Base-by-base conservation (phyloP, 2,329 filamentous ascomycete species). In the Colletotrichum echinochloae region DNA sequence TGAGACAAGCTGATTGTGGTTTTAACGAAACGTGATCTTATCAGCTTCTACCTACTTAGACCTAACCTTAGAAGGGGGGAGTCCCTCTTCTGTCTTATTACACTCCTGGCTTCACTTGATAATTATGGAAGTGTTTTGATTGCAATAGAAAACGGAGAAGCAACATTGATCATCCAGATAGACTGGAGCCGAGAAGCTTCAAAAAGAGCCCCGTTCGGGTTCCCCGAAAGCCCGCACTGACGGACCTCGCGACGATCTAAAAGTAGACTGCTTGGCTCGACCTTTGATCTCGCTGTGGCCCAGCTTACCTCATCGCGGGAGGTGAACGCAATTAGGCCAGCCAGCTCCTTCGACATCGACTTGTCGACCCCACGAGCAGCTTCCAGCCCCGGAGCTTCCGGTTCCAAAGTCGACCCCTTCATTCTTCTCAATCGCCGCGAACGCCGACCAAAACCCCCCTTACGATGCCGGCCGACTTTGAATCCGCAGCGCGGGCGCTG, bases 401-500 rank as follows among this genome's bases (percentile, higher is more conserved):
- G 68, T 35, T 37, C 26, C 28, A 28, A 44, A 52, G 48, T 12
- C n/a, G 30, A 30, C 8, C 48, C 49, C 28, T 35, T 26, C 41
- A 2, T 61, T 51, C 28, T 39, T 52, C 28, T 48, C n/a, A 49
- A 30, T 57, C 59, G 28, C 30, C 37, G 26, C 30, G 2, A 23
- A 7, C 26, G 23, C 20, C n/a, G n/a, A 16, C 52, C 6, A 55
- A 9, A 9, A 30, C 3, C 12, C n/a, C 20, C 16, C 6, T 44
- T 66, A 79, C 67, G 41, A 88, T 88, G 86, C 84, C 86, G 41
- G 83, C 83, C 75, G 84, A 88, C 79, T 85, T 86, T 78, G 77
- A 79, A 55, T 84, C 85, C 68, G 81, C 85, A 70, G 85, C 85
- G 66, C 84, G 82, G 74, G 84, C 83, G 55, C 83, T 87, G 46